Base-by-base conservation (phyloP, 371 early-diverging fungal species). In the Apophysomyces elegans region DNA sequence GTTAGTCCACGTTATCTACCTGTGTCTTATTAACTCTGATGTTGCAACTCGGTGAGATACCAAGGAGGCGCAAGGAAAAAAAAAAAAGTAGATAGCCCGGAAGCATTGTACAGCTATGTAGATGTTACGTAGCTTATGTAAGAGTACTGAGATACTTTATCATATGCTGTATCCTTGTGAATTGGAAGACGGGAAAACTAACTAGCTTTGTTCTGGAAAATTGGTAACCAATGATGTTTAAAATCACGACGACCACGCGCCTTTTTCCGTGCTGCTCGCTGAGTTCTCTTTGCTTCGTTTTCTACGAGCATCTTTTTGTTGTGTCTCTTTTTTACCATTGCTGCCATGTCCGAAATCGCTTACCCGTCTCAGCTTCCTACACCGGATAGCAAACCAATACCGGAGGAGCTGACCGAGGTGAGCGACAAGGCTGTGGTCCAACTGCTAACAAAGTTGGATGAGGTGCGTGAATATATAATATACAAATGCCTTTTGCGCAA, bases 371-470 rank as follows among this genome's bases (percentile, higher is more conserved):
- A 50, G 54, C 54, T 50, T 50, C 54, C 54, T 21, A 9, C 54
- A 21, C 21, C 21, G 21, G 54, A 50, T 21, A 50, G 21, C 21
- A 50, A 50, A 21, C 16, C n/a, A 50, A 21, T 21, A 5, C 21
- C 54, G 21, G 16, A 21, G 21, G 54, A 50, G 9, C 21, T 50
- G 54, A 21, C 32, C 21, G 54, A 50, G 7, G 54, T 59, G 46
- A 58, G 63, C 13, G 75, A 75, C 21, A 67, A 63, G 37, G 59
- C 65, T 7, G 64, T 60, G 36, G 62, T 57, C 8, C 69, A 75
- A 50, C 37, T 75, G 37, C n/a, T 75, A 54, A 64, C 54, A 8
- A 75, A 71, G 56, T 45, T 75, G 5, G 69, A 75, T 41, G 60
- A 75, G 61, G 75, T 75, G 41, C 41, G 41, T 41, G 11, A 13